Evolutionary conservation across 768 basidiomycete species (phyloP), one percentile per base, ranked within the genome.

Genomic region (Amanita thiersii): DNA sequence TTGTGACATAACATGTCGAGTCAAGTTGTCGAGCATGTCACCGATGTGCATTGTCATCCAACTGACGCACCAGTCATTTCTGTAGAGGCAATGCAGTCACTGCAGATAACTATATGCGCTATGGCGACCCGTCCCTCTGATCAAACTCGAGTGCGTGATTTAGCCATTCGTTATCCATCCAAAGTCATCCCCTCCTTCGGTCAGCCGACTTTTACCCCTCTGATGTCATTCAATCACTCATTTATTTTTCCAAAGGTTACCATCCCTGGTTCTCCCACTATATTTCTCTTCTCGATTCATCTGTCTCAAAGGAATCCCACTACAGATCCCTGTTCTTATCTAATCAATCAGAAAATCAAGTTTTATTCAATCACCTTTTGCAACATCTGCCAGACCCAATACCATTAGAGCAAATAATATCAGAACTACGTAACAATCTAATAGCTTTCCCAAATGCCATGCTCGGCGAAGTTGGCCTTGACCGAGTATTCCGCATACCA

Each of bases 261-360:
- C 94, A 97, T 56, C 94, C 94, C 1, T 97, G 94, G 94, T 93
- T 87, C 61, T 72, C 81, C 2, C 79, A 96, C 58, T 70, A 70
- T 47, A 87, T 96, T 52, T 72, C 83, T 21, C 17, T 36, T 0
- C 52, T 73, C 41, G 56, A 50, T 36, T 53, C 59, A 10, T 49
- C 32, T 6, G 45, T 58, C 20, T 66, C 73, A 15, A 92, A 83
- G 55, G 73, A 77, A 48, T 65, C 69, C 10, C 94, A 98, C 61
- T 98, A 96, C 61, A 59, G 70, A 12, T 54, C 54, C 2, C 69
- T 97, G 25, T 84, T 96, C 51, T 65, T 84, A 6, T 50, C 47
- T 11, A 40, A 54, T n/a, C 49, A 41, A 40, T 51, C 52, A 26
- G 56, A 48, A 19, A 38, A 40, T 42, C 24, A 51, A 18, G 54